A percentile compares a stretch with the other conserved stretches of the same genome.
Conservation (phyloP, 495 filamentous ascomycete species). For the Talaromyces adpressus region DNA sequence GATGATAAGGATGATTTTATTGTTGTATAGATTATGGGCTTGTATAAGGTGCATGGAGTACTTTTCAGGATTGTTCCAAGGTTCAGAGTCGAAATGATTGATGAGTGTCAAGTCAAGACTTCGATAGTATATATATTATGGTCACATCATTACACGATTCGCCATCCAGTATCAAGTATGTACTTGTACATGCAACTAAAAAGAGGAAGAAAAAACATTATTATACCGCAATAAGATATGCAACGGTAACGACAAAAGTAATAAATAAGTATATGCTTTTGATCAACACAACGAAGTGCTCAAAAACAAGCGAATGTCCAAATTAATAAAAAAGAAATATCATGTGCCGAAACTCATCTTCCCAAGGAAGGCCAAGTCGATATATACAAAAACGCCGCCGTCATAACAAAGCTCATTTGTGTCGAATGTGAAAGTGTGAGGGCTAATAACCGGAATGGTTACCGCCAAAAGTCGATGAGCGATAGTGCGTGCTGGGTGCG, state of each 20-base stretch:
- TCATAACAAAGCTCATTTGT: background rate
- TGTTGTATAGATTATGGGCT: conserved; percentile 1
- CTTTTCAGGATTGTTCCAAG: too few species aligned
- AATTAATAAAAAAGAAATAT: background rate
- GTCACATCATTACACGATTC: background rate
- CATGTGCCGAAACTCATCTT: background rate
- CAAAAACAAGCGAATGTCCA: background rate
- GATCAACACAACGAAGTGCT: background rate
- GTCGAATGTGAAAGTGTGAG: background rate
- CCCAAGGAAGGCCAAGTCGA: background rate
- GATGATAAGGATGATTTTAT: conserved; percentile 10
- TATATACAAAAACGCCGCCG: background rate
- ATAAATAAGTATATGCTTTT: background rate
- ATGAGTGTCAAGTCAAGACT: background rate
- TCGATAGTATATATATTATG: background rate
- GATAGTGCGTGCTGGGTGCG: conserved; percentile 50
- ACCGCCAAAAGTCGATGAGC: conserved; percentile 21
- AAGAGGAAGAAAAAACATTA: background rate
- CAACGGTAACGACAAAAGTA: background rate
- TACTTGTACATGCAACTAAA: background rate
- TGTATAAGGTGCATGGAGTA: background rate
- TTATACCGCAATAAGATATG: background rate
- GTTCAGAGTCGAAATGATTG: background rate
- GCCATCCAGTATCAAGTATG: background rate
- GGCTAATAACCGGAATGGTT: conserved; percentile 1